Conservation (phyloP, 1,284 basidiomycete species). For the Melampsora americana region DNA sequence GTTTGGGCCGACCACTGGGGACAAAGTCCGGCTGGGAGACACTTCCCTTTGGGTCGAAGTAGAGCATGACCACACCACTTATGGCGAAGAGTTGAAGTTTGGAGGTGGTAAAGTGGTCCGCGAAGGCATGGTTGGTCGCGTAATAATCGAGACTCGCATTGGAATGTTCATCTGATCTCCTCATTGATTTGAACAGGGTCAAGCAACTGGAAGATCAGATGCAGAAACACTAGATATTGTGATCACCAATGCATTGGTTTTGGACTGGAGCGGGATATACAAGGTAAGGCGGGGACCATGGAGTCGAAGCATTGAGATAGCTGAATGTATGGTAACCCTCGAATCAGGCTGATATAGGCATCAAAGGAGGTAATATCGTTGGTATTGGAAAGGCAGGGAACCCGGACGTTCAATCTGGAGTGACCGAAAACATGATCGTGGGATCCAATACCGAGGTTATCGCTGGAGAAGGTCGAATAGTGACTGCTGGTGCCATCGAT, state of each 20-base stretch:
- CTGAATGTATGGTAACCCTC: conserved; percentile 28
- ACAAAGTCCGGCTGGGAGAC: conserved; percentile 82
- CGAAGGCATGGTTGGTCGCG: conserved; percentile 69
- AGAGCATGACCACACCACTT: conserved; percentile 77
- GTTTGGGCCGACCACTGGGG: conserved; percentile 92
- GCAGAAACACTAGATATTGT: conserved; percentile 77
- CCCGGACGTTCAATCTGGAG: conserved; percentile 83
- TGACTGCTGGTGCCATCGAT: conserved; percentile 91
- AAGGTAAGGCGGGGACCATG: conserved; percentile 62
- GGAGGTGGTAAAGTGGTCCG: conserved; percentile 91
- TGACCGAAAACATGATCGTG: conserved; percentile 71
- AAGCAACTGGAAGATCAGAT: conserved; percentile 71
- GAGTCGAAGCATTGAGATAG: background rate
- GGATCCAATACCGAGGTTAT: conserved; percentile 90
- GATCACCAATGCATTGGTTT: conserved; percentile 87
- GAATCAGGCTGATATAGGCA: conserved; percentile 85
- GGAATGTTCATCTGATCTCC: background rate
- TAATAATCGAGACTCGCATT: background rate
- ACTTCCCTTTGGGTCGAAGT: conserved; percentile 88
- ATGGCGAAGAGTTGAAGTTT: conserved; percentile 95
- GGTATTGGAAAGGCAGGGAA: conserved; percentile 97
- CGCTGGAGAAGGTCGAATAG: conserved; percentile 86
- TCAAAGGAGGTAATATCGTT: conserved; percentile 76
- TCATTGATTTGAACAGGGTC: conserved; percentile 60
- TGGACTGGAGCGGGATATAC: conserved; percentile 94